Percentiles rank a stretch among this genome's conserved stretches.
phyloP scores from a whole-genome alignment of 208 protist genomes.

The Leishmania amazonensis region DNA sequence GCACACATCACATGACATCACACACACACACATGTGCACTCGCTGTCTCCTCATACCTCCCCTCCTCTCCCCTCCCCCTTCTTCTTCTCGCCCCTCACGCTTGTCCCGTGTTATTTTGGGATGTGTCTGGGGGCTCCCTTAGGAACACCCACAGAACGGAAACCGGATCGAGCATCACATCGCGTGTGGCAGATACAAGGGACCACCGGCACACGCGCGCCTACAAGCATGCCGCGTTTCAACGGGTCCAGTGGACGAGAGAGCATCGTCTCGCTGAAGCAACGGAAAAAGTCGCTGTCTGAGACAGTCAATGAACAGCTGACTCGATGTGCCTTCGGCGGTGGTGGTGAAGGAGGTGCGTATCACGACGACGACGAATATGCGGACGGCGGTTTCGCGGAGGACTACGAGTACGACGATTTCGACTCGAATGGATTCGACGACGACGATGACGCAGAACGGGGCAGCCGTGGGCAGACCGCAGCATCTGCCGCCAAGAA shows the following conservation, averaged over 20 bases:
- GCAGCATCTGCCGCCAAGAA: conserved; percentile 8
- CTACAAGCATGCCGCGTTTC: conserved; percentile 35
- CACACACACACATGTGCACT: neutral
- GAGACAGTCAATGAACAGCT: conserved; percentile 79
- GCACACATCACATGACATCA: neutral
- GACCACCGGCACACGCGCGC: neutral
- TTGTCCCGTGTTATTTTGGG: neutral
- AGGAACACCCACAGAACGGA: neutral
- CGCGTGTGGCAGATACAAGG: neutral
- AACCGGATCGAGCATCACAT: neutral
- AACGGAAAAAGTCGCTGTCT: conserved; percentile 62
- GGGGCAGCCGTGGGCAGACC: neutral
- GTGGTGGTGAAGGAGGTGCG: conserved; percentile 10
- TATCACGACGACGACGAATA: conserved; percentile 26
- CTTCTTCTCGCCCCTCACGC: neutral
- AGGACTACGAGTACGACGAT: conserved; percentile 43
- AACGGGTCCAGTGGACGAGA: conserved; percentile 20
- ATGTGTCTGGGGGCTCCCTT: no score
- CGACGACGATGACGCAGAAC: neutral
- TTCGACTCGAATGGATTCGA: conserved; percentile 8
- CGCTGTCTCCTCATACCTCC: neutral
- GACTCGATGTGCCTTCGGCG: conserved; percentile 6
- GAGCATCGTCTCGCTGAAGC: conserved; percentile 37
- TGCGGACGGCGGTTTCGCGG: conserved; percentile 27
- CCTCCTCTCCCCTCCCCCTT: neutral